A percentile compares a stretch with the other conserved stretches of the same genome.
phyloP scores from a whole-genome alignment of 75 land plant genomes.

The Ceratopteris richardii region DNA sequence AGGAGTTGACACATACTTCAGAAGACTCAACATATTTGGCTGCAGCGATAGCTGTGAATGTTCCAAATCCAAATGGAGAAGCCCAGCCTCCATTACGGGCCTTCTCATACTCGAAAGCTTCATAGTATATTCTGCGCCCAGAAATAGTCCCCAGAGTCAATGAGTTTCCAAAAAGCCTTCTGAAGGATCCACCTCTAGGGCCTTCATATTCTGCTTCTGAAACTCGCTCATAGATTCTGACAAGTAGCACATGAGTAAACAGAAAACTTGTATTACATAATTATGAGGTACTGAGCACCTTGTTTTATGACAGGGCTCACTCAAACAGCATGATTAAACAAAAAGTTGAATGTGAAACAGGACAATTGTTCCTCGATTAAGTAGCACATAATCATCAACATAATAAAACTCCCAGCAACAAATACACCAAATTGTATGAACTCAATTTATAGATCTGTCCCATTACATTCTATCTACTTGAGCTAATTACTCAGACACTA shows the following conservation, averaged over 20 bases:
- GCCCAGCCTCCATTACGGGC: conserved; percentile 67
- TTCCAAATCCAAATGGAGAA: conserved; percentile 78
- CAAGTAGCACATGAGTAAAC: no score
- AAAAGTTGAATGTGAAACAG: no score
- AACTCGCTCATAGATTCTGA: conserved; percentile 64
- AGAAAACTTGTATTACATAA: not conserved
- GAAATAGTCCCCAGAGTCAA: conserved; percentile 74
- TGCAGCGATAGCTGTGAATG: conserved; percentile 59
- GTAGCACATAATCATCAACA: no score
- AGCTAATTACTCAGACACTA: no score
- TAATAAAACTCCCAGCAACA: no score
- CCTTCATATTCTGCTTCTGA: conserved; percentile 44
- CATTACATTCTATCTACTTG: no score
- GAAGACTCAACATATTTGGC: conserved; percentile 47
- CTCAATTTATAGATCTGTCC: no score
- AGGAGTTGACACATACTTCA: conserved; percentile 49
- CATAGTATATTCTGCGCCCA: conserved; percentile 62
- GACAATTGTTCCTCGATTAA: no score
- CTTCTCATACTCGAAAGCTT: conserved; percentile 73
- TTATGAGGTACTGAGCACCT: not conserved
- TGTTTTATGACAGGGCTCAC: no score
- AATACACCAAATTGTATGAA: no score
- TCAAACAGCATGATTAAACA: no score
- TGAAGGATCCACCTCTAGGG: conserved; percentile 61
- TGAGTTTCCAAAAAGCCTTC: conserved; percentile 51